These are phyloP conservation scores for Phoma sp. DNA, from an alignment of 2,329 filamentous ascomycete genomes.

Conservation along the genomic window DNA sequence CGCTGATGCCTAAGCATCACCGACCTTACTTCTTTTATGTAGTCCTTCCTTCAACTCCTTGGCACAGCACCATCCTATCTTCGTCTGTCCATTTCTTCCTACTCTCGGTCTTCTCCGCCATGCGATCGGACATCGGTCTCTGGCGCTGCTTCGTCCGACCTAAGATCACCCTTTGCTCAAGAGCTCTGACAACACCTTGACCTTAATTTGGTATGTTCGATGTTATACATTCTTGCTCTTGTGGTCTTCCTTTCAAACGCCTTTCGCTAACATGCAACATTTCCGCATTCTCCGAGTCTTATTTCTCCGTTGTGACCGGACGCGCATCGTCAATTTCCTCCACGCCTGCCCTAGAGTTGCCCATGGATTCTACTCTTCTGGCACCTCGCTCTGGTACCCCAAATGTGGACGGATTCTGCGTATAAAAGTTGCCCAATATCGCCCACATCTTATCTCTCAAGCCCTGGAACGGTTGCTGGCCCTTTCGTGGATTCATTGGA, in stretches of 20 bases:
- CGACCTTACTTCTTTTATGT: not conserved
- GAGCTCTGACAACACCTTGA: not conserved
- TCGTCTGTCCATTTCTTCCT: too few species aligned
- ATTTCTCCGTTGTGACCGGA: not conserved
- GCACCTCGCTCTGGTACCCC: constrained; percentile 15
- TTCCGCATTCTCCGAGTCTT: not conserved
- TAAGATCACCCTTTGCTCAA: not conserved
- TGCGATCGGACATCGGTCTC: not conserved
- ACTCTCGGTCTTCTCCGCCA: not conserved
- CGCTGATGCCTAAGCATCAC: not conserved
- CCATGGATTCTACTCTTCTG: constrained; percentile 19
- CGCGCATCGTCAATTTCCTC: constrained; percentile 1
- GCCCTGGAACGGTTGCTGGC: constrained; percentile 40
- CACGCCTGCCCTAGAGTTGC: constrained; percentile 4
- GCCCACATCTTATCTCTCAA: constrained; percentile 37
- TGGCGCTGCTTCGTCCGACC: not conserved
- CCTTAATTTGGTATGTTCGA: not conserved
- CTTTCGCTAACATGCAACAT: constrained; percentile 12
- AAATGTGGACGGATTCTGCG: constrained; percentile 30
- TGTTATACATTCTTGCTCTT: constrained; percentile 11
- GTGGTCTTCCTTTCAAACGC: constrained; percentile 1
- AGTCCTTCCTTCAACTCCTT: not conserved
- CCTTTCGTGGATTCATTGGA: constrained; percentile 40
- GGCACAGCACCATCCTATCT: not conserved
- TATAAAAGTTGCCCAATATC: constrained; percentile 36